Base-by-base conservation (phyloP, 1,284 basidiomycete genomes). In the Trametes hirsuta region DNA sequence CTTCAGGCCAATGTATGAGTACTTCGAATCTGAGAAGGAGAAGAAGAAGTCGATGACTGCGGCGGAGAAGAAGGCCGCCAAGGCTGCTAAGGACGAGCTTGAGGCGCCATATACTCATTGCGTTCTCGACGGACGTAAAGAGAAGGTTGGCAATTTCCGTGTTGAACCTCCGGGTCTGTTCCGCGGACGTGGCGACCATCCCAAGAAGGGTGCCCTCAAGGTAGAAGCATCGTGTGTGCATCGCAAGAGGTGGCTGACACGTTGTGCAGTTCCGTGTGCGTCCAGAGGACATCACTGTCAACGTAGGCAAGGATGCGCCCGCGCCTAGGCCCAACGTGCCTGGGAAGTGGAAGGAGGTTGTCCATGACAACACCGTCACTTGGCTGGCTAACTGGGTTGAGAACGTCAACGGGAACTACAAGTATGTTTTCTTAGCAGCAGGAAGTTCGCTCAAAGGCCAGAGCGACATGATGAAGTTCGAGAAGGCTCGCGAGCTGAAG, bases 381-480 rank as follows among this genome's bases (percentile, higher is more conserved):
- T 98, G 96, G 96, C 83, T 98, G 30, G 96, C 96, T 3, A 95
- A 91, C 60, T 98, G 96, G 96, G 94, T 94, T 57, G 96, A 98
- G 78, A 97, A 96, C 68, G 86, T 96, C 72, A 97, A 97, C 68
- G 85, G 87, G 61, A 92, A 90, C 72, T 88, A 93, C 75, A 98
- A 97, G 77, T 98, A 98, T 72, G 96, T 98, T 53, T 98, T 97
- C 82, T 79, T 98, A 63, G 93, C 95, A 8, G 92, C 96, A 18
- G 94, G 93, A 40, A 95, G 93, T 69, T 95, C 94, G 3, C 84
- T 97, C 73, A 98, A 98, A 77, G 96, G 96, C 40, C 95, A 98
- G 77, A 95, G 93, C 72, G 95, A 98, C 77, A 91, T 95, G 86
- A 79, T 83, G 56, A 98, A 98, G 78, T 98, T 97, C 68, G 95